Conservation (phyloP, 2,329 filamentous ascomycete species). For the Xylaria sp. region DNA sequence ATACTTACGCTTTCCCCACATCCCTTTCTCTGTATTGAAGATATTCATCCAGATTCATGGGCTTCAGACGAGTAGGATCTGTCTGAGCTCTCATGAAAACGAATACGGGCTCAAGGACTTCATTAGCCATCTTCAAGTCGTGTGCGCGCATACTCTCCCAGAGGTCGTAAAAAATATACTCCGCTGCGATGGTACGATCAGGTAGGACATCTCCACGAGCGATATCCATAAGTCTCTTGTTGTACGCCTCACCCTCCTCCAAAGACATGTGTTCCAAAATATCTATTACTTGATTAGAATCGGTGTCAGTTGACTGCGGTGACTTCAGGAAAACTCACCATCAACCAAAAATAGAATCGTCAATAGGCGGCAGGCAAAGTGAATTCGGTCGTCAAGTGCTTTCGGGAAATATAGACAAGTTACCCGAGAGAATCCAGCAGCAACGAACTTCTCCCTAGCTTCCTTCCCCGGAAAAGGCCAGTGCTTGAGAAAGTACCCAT, state of each 20-base stretch:
- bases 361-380: constrained; percentile 45
- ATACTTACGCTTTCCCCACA: constrained; percentile 46
- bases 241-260: neutral
- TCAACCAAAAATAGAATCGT: constrained; percentile 51
- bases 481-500: constrained; percentile 46
- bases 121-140: constrained; percentile 45
- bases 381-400: constrained; percentile 46
- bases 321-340: constrained; percentile 37
- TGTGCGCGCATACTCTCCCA: constrained; percentile 47
- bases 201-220: constrained; percentile 40
- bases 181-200: constrained; percentile 41
- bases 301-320: no score
- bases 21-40: constrained; percentile 47
- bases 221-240: constrained; percentile 42
- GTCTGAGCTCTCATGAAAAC: constrained; percentile 50
- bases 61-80: constrained; percentile 37
- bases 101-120: constrained; percentile 46
- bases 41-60: constrained; percentile 42
- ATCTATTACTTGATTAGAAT: constrained; percentile 11
- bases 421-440: constrained; percentile 42
- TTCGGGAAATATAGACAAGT: constrained; percentile 48
- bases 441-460: constrained; percentile 41
- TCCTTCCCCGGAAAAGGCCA: constrained; percentile 46
- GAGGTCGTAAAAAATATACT: constrained; percentile 48
- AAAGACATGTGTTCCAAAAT: constrained; percentile 15